Evolutionary conservation across 2,329 filamentous ascomycete genomes (phyloP).

Genomic region (Trichoderma citrinoviride): DNA sequence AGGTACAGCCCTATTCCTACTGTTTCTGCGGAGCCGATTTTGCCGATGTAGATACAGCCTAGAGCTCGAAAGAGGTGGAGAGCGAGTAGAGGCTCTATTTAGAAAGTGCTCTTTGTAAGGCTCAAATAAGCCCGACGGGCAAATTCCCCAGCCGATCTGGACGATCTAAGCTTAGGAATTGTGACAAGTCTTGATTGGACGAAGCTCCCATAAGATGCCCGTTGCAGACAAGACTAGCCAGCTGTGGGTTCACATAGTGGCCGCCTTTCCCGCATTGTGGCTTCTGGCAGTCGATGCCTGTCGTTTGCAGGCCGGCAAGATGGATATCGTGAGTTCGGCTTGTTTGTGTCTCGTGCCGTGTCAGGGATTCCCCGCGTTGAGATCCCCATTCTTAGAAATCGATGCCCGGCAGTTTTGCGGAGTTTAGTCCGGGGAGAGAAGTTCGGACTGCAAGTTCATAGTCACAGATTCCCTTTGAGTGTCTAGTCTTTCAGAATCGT

Average conservation of each 20-base stretch:
- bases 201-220: neutral
- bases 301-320: neutral
- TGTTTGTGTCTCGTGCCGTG: neutral
- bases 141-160: neutral
- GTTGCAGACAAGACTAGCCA: neutral
- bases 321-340: neutral
- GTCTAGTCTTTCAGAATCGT: neutral
- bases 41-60: neutral
- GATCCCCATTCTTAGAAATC: neutral
- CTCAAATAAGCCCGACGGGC: slow-evolving; percentile 10
- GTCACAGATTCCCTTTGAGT: neutral
- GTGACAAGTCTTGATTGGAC: neutral
- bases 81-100: neutral
- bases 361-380: slow-evolving; percentile 9
- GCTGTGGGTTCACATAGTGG: neutral
- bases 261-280: neutral
- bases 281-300: neutral
- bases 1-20: neutral
- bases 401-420: neutral
- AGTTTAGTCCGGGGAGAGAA: slow-evolving; percentile 1
- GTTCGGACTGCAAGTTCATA: neutral
- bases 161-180: neutral
- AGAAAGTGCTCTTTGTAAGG: neutral
- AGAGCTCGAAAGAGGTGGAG: neutral
- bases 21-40: neutral